A percentile compares a stretch with the other conserved stretches of the same genome.
These are phyloP conservation scores for Nidularia sp. DNA, from an alignment of 768 basidiomycete genomes.

Conservation along the genomic window DNA sequence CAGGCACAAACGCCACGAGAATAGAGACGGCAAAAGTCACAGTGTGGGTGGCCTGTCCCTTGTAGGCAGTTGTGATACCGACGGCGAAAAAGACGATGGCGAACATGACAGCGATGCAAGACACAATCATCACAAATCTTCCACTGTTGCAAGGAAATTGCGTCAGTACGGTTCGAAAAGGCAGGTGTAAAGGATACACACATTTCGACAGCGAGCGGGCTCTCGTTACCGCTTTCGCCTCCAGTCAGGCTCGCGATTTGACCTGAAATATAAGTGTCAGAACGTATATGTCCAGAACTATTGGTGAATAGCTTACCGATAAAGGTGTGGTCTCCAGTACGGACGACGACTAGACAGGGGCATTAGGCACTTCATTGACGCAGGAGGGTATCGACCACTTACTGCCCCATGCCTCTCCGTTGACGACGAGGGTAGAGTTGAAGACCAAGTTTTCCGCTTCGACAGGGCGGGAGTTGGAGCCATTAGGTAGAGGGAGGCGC, in stretches of 20 bases:
- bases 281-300: no score
- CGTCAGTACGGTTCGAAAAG: conserved; percentile 3
- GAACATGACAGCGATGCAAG: conserved; percentile 55
- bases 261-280: no score
- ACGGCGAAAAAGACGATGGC: conserved; percentile 64
- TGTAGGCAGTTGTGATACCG: conserved; percentile 63
- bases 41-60: conserved; percentile 53
- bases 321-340: conserved; percentile 63
- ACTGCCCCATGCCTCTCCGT: conserved; percentile 72
- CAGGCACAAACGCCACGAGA: conserved; percentile 57
- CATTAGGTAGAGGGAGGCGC: conserved; percentile 41
- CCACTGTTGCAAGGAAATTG: conserved; percentile 28
- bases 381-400: conserved; percentile 13
- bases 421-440: conserved; percentile 65
- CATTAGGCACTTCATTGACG: background rate
- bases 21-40: conserved; percentile 62
- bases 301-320: conserved; percentile 48
- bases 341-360: conserved; percentile 50
- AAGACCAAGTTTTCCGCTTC: conserved; percentile 73
- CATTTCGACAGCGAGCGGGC: conserved; percentile 67
- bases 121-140: conserved; percentile 60
- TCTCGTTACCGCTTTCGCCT: conserved; percentile 59
- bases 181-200: conserved; percentile 18
- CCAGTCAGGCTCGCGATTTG: conserved; percentile 69
- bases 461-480: conserved; percentile 43